phyloP scores from a whole-genome alignment of 139 green algal species.

The Coccomyxa sp. region DNA sequence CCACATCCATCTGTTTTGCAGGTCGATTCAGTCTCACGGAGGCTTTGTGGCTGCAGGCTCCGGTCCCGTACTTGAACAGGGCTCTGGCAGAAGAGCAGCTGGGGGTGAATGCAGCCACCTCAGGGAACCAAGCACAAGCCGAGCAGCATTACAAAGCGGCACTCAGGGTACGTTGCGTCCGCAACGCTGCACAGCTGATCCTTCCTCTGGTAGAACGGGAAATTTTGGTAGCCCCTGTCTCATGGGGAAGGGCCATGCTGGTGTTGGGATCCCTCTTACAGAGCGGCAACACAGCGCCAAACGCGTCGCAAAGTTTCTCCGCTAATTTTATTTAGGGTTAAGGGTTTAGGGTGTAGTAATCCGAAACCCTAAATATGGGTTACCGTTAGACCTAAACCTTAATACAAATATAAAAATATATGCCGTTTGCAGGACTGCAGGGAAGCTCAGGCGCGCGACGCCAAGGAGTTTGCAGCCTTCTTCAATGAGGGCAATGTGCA shows the following conservation, averaged over 20 bases:
- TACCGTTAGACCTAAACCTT: not conserved
- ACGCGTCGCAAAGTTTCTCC: not conserved
- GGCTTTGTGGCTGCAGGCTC: not conserved
- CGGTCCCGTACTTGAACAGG: conserved; percentile 15
- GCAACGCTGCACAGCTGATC: not conserved
- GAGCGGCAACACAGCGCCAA: not conserved
- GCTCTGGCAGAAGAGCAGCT: conserved; percentile 19
- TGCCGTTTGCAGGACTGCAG: conserved; percentile 13
- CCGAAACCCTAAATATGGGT: not conserved
- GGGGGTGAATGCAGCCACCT: conserved; percentile 11
- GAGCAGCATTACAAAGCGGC: conserved; percentile 4
- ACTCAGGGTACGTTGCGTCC: not conserved
- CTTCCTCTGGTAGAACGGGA: not conserved
- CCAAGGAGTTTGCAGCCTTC: conserved; percentile 24
- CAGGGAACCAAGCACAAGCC: not conserved
- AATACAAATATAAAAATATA: not conserved
- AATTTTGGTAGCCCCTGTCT: not conserved
- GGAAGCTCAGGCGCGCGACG: conserved; percentile 2
- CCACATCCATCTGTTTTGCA: too few relatives aligned
- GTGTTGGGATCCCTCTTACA: not conserved
- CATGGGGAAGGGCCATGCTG: not conserved
- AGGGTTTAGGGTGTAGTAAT: not conserved
- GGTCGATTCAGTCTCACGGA: too few relatives aligned
- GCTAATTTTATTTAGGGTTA: too few relatives aligned
- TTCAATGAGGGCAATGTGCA: conserved; percentile 26